Conservation (phyloP, 2,329 filamentous ascomycete species). For the Botrytis galanthina region DNA sequence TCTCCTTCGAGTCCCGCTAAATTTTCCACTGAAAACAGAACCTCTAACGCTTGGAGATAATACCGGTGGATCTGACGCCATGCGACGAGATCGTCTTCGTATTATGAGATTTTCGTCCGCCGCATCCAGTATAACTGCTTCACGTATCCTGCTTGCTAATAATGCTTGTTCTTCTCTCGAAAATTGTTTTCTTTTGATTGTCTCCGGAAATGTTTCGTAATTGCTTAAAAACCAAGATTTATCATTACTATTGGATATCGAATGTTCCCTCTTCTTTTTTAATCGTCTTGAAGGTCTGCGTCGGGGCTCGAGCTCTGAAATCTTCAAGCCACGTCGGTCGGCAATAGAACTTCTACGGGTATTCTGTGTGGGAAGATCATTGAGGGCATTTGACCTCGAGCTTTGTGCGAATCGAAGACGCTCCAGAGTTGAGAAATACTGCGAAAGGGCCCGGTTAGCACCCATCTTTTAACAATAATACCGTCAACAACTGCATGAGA, state of each 20-base stretch:
- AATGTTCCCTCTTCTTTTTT: conserved; percentile 35
- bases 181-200: conserved; percentile 68
- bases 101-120: conserved; percentile 57
- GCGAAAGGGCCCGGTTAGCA: conserved; percentile 24
- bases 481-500: conserved; percentile 18
- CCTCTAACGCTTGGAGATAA: conserved; percentile 11
- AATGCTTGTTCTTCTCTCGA: conserved; percentile 68
- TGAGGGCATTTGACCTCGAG: conserved; percentile 38
- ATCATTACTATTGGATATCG: conserved; percentile 48
- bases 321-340: conserved; percentile 34
- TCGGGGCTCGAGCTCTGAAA: conserved; percentile 32
- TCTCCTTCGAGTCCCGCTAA: conserved; percentile 18
- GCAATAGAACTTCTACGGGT: conserved; percentile 32
- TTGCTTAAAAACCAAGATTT: conserved; percentile 60
- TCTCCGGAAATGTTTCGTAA: conserved; percentile 59
- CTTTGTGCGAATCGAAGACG: conserved; percentile 63
- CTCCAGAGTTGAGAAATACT: conserved; percentile 75
- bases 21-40: conserved; percentile 10
- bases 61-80: conserved; percentile 15
- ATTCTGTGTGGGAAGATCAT: conserved; percentile 34
- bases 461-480: conserved; percentile 10
- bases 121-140: conserved; percentile 54
- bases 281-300: conserved; percentile 31
- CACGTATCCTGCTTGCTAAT: conserved; percentile 52
- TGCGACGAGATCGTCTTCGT: conserved; percentile 42